phyloP scores from a whole-genome alignment of 129 eudicot genomes.

The Pulicaria dysenterica region DNA sequence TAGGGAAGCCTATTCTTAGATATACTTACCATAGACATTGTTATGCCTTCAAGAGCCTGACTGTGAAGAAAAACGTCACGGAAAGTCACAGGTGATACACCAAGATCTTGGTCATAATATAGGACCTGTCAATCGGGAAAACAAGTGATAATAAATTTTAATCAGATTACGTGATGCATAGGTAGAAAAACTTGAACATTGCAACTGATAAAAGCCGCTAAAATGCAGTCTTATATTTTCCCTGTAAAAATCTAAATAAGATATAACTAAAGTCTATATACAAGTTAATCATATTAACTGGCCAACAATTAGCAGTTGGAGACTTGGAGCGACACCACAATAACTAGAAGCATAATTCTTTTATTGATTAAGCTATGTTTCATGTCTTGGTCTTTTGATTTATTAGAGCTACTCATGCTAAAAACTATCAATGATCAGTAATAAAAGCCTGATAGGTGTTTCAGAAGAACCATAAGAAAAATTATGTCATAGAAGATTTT shows the following conservation, averaged over 20 bases:
- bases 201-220: background rate
- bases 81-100: constrained; percentile 69
- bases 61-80: constrained; percentile 85
- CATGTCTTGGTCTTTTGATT: too few species aligned
- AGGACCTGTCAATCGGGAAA: constrained; percentile 48
- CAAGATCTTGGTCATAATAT: constrained; percentile 70
- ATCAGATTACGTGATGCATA: constrained; percentile 14
- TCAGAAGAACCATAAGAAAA: too few species aligned
- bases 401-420: too few species aligned
- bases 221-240: constrained; percentile 23
- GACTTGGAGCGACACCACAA: too few species aligned
- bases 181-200: background rate
- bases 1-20: constrained; percentile 16
- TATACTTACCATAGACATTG: constrained; percentile 76
- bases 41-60: constrained; percentile 95
- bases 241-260: background rate
- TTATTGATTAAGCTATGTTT: too few species aligned
- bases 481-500: too few species aligned
- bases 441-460: too few species aligned
- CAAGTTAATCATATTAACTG: too few species aligned
- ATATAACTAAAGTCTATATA: background rate
- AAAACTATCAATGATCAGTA: too few species aligned
- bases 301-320: too few species aligned
- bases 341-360: too few species aligned
- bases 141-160: constrained; percentile 25